phyloP scores from a whole-genome alignment of 148 eudicot species.

The Persicaria tinctoria region DNA sequence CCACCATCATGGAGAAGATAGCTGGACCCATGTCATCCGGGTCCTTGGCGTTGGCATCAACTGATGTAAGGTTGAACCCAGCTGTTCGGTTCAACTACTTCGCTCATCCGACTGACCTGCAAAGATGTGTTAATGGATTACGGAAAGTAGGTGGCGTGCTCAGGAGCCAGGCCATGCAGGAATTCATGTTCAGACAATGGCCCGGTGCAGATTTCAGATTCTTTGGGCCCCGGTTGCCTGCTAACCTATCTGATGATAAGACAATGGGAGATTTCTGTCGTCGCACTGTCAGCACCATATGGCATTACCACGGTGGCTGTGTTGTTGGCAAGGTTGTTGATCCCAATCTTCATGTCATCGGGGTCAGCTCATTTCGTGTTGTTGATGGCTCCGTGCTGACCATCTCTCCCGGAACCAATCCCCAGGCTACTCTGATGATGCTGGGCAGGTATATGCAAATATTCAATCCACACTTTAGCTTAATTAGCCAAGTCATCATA shows the following conservation, averaged over 20 bases:
- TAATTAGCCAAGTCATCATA: background rate
- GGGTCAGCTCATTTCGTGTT: conserved; percentile 53
- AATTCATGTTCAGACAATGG: conserved; percentile 48
- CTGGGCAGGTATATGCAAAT: conserved; percentile 55
- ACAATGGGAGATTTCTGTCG: conserved; percentile 70
- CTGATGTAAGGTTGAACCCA: conserved; percentile 61
- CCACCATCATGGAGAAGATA: conserved; percentile 86
- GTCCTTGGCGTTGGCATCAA: conserved; percentile 66
- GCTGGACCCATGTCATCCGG: conserved; percentile 63
- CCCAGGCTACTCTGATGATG: conserved; percentile 89
- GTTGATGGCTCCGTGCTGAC: conserved; percentile 73
- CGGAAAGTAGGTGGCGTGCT: conserved; percentile 56
- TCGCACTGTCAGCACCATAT: conserved; percentile 66
- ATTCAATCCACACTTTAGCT: background rate
- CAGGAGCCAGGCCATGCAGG: conserved; percentile 55
- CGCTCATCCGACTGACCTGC: conserved; percentile 55
- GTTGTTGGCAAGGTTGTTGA: conserved; percentile 82
- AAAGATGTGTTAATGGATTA: conserved; percentile 64
- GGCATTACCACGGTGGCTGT: conserved; percentile 99
- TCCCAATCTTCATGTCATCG: conserved; percentile 52
- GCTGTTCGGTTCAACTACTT: conserved; percentile 76
- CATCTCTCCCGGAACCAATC: conserved; percentile 89
- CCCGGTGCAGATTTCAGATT: conserved; percentile 48
- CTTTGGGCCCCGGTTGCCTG: conserved; percentile 67
- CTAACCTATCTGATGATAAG: conserved; percentile 40